A percentile compares a stretch with the other conserved stretches of the same genome.
Evolutionary conservation across 306 rosid species (phyloP).

Genomic region (barrel medic (Medicago truncatula)): MtrunA17r5.0-ANR NC_053047.1:28226001-28226500

Average conservation of each 20-base stretch:
- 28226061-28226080: too few species aligned
- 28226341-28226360: slow-evolving; percentile 17
- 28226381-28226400: slow-evolving; percentile 39
- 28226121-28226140: too few species aligned
- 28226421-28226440: slow-evolving; percentile 35
- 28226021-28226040: too few species aligned
- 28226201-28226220: too few species aligned
- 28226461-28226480: slow-evolving; percentile 28
- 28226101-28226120: too few species aligned
- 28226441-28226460: slow-evolving; percentile 42
- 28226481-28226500: slow-evolving; percentile 45
- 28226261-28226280: background rate
- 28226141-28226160: too few species aligned
- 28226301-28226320: slow-evolving; percentile 46
- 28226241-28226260: background rate
- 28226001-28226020: too few species aligned
- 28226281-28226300: slow-evolving; percentile 37
- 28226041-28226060: too few species aligned
- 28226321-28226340: slow-evolving; percentile 39
- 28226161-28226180: too few species aligned
- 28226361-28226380: slow-evolving; percentile 8
- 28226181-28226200: too few species aligned
- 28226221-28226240: too few species aligned
- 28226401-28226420: slow-evolving; percentile 32
- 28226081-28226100: too few species aligned